These are phyloP conservation scores for sunflower (Helianthus annuus) DNA, from an alignment of 129 eudicot species.

Conservation along the genomic window DNA sequence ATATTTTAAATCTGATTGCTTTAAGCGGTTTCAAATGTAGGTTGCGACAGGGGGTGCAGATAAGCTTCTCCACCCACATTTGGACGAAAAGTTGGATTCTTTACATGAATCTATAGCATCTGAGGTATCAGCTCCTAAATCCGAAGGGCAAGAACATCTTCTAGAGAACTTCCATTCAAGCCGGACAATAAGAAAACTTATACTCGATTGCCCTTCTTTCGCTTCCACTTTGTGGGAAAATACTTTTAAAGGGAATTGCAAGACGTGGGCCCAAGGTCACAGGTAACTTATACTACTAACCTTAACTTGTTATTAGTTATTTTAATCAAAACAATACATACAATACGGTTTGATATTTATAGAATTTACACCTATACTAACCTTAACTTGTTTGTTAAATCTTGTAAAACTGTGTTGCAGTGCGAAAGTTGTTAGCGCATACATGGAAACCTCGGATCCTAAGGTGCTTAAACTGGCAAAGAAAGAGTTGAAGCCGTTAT, in stretches of 20 bases:
- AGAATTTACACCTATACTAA: neutral
- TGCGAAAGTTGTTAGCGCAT: constrained; percentile 71
- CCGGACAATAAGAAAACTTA: constrained; percentile 71
- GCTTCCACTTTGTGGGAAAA: constrained; percentile 73
- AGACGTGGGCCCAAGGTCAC: constrained; percentile 84
- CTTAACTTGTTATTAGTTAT: neutral
- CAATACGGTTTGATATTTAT: neutral
- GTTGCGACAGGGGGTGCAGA: constrained; percentile 87
- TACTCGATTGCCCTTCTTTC: constrained; percentile 75
- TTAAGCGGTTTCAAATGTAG: constrained; percentile 36
- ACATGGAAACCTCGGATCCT: constrained; percentile 63
- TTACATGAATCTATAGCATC: constrained; percentile 67
- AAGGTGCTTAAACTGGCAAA: constrained; percentile 49
- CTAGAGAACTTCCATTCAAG: constrained; percentile 84
- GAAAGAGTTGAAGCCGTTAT: constrained; percentile 73
- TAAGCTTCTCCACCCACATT: constrained; percentile 62
- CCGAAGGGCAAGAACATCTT: constrained; percentile 63
- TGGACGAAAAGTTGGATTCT: constrained; percentile 57
- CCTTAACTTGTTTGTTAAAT: constrained; percentile 5
- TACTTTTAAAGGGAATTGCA: constrained; percentile 70
- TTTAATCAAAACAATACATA: neutral
- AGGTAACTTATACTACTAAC: constrained; percentile 43
- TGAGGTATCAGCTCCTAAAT: constrained; percentile 57
- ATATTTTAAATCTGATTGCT: neutral
- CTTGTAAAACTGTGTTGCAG: constrained; percentile 39